Evolutionary conservation across 805 yeast species (phyloP), one percentile per base, ranked within the genome.

Genomic region (Aciculoconidium aculeatum): DNA sequence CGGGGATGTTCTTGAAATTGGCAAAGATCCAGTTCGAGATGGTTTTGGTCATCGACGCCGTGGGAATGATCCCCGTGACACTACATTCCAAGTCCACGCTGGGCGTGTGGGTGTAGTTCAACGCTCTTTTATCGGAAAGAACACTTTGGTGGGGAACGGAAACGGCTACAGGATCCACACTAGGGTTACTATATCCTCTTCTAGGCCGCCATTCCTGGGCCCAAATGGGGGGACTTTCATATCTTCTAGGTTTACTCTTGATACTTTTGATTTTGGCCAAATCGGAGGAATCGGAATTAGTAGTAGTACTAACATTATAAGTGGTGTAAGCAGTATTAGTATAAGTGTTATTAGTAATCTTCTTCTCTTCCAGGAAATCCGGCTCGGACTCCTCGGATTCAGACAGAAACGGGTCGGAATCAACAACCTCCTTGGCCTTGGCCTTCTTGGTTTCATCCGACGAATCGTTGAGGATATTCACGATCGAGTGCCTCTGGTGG

Each of bases 1-100:
- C 61, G 21, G 75, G 71, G 21, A 84, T 69, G 18, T 83, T 83
- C 25, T 68, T 67, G 26, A 86, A 65, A 39, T 83, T 80, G 11
- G 94, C 87, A 65, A 81, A 87, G 6, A 88, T 68, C 96, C 96
- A 88, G 43, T 80, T 85, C 13, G 92, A 81, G 5, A 88, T 75
- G 18, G 83, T 75, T 47, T 88, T 74, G 5, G 88, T 81, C 35
- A 84, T 64, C 44, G 85, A 90, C 46, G 85, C 86, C 27, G 83
- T 72, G 1, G 92, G 92, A 24, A 77, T 77, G 1, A 81, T 68
- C 4, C 87, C 88, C 0, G 86, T 77, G 11, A 85, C 69, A 23
- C 86, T 72, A 28, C 68, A 61, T 42, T 64, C 67, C 23, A 64
- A 45, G 41, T 61, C 68, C 7, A 51, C 51, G 26, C 62, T 51